Conservation (phyloP, 805 yeast species). For the Helenozyma rhizophorensis region DNA sequence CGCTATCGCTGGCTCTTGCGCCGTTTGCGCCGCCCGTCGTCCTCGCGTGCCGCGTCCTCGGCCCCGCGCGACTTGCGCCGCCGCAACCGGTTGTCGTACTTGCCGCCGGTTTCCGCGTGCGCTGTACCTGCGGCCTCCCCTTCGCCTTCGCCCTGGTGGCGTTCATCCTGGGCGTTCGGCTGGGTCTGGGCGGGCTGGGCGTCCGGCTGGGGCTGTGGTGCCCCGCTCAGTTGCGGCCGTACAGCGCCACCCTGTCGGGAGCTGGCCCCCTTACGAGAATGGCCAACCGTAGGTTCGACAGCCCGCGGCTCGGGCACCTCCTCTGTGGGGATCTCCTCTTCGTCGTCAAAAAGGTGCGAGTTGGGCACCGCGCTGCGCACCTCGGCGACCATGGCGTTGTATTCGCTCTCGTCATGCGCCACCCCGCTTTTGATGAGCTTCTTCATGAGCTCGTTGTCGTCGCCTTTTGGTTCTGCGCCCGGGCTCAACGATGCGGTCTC, state of each 20-base stretch:
- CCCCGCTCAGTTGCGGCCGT: no score
- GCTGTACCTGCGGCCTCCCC: background rate
- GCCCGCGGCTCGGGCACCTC: no score
- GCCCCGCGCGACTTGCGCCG: slow-evolving; percentile 12
- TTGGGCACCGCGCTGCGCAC: slow-evolving; percentile 27
- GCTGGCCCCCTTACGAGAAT: no score
- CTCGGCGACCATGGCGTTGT: slow-evolving; percentile 28
- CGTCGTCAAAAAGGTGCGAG: slow-evolving; percentile 39
- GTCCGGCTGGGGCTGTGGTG: no score
- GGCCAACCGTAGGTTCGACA: no score
- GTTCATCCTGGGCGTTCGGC: no score
- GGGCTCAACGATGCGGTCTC: no score
- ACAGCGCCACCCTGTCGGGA: no score
- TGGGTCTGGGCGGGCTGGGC: no score
- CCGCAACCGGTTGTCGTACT: slow-evolving; percentile 16
- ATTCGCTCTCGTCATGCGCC: slow-evolving; percentile 26
- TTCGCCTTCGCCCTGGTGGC: no score
- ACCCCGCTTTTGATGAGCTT: slow-evolving; percentile 32
- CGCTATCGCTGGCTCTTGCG: slow-evolving; percentile 5
- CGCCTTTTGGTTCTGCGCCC: background rate
- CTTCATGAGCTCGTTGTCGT: slow-evolving; percentile 26
- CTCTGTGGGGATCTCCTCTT: slow-evolving; percentile 20
- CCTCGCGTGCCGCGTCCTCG: background rate
- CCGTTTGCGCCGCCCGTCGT: slow-evolving; percentile 6
- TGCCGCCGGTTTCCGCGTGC: slow-evolving; percentile 11